A percentile compares a stretch with the other conserved stretches of the same genome.
These are phyloP conservation scores for Euphorbia pulcherrima DNA, from an alignment of 345 rosid species.

Conservation along the genomic window DNA sequence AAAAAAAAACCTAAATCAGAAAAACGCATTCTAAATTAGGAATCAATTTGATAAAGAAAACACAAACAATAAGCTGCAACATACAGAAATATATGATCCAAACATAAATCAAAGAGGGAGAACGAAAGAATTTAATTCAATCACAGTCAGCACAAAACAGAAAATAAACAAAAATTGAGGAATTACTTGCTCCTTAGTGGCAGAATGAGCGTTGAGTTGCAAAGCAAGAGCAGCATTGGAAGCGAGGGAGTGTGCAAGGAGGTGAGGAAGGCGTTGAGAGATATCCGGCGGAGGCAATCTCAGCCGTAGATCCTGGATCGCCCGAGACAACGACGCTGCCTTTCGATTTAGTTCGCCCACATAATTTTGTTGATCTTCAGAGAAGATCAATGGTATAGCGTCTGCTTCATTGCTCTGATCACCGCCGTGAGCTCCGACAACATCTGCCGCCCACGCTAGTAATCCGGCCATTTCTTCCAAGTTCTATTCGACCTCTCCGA, in stretches of 20 bases:
- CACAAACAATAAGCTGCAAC: not conserved
- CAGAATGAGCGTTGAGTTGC: conserved; percentile 86
- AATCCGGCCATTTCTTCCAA: conserved; percentile 61
- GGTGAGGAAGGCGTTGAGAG: conserved; percentile 86
- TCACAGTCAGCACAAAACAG: not conserved
- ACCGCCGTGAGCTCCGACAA: conserved; percentile 67
- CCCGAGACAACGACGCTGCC: conserved; percentile 65
- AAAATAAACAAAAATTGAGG: not conserved
- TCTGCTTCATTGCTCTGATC: conserved; percentile 30
- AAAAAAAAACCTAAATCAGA: not conserved
- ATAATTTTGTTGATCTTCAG: conserved; percentile 63
- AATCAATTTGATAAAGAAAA: not conserved
- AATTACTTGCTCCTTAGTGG: conserved; percentile 82
- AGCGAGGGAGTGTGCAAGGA: conserved; percentile 87
- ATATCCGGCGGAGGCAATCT: conserved; percentile 82
- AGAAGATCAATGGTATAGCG: conserved; percentile 48
- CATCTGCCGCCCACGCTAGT: conserved; percentile 94
- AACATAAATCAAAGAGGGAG: not conserved
- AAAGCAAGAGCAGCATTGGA: conserved; percentile 86
- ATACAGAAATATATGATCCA: not conserved
- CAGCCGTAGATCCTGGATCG: conserved; percentile 81
- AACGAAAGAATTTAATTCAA: conserved; percentile 1
- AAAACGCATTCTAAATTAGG: not conserved
- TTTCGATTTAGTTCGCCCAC: conserved; percentile 63
- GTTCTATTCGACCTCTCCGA: not conserved